phyloP scores from a whole-genome alignment of 1,139 yeast species.

The Hansenula sp. region DNA sequence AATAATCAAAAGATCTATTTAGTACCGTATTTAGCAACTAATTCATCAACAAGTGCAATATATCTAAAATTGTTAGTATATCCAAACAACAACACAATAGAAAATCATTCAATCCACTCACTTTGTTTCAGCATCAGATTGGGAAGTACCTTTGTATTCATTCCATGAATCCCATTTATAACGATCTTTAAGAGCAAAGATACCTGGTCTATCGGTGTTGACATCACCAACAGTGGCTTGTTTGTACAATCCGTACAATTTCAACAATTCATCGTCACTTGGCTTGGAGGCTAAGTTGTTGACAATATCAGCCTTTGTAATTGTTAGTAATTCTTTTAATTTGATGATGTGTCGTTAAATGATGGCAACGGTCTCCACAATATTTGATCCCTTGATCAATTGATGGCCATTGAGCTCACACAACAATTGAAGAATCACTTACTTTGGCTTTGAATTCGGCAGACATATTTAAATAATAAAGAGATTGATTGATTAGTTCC shows the following conservation, averaged over 20 bases:
- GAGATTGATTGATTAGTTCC: background rate
- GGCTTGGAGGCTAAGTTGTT: conserved; percentile 75
- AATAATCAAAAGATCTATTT: conserved; percentile 8
- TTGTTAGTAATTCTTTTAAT: background rate
- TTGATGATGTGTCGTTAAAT: background rate
- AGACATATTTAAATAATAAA: too few relatives aligned
- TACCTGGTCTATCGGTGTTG: conserved; percentile 75
- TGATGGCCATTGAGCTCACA: background rate
- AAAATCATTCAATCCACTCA: conserved; percentile 7
- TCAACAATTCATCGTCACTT: conserved; percentile 77
- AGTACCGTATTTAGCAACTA: conserved; percentile 46
- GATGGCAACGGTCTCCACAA: background rate
- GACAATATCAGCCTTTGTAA: conserved; percentile 68
- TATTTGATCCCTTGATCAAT: background rate
- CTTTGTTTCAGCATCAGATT: conserved; percentile 86
- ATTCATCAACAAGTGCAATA: conserved; percentile 68
- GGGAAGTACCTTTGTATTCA: conserved; percentile 75
- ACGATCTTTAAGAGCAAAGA: conserved; percentile 90
- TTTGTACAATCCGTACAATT: conserved; percentile 85
- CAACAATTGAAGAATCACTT: background rate
- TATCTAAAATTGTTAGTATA: conserved; percentile 30
- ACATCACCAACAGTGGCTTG: conserved; percentile 98
- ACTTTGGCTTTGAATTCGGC: conserved; percentile 1
- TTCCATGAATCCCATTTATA: conserved; percentile 99
- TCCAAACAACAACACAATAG: background rate